These are phyloP conservation scores for Aspergillus latus DNA, from an alignment of 2,329 filamentous ascomycete species.

Conservation along the genomic window DNA sequence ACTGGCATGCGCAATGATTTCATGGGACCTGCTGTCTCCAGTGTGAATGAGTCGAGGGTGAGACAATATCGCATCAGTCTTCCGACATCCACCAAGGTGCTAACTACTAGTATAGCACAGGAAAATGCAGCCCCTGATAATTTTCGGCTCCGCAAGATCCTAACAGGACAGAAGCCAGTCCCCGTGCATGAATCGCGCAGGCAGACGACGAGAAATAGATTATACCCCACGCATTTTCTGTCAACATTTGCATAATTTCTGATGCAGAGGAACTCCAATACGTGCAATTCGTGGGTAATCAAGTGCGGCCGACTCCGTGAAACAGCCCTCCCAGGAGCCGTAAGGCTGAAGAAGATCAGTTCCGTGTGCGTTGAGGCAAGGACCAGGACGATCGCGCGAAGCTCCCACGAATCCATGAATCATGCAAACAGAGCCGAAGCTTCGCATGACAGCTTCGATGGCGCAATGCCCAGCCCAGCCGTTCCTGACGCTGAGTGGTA, in stretches of 20 bases:
- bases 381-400: not conserved
- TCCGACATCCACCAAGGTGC: not conserved
- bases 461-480: not conserved
- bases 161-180: not conserved
- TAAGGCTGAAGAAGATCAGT: constrained; percentile 1
- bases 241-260: not conserved
- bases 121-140: not conserved
- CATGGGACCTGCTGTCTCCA: not conserved
- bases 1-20: not conserved
- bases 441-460: not conserved
- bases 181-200: not conserved
- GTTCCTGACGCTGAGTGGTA: not conserved
- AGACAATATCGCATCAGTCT: constrained; percentile 1
- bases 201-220: constrained; percentile 1
- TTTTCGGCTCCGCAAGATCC: not conserved
- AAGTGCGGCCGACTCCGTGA: too few relatives aligned
- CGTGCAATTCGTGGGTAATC: not conserved
- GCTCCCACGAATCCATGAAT: not conserved
- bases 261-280: not conserved
- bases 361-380: not conserved
- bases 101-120: not conserved
- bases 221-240: not conserved
- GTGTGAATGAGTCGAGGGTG: not conserved
- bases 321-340: not conserved
- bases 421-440: not conserved